Conservation (phyloP, 169 alveolate genomes). For the Pseudocohnilembus persalinus region DNA sequence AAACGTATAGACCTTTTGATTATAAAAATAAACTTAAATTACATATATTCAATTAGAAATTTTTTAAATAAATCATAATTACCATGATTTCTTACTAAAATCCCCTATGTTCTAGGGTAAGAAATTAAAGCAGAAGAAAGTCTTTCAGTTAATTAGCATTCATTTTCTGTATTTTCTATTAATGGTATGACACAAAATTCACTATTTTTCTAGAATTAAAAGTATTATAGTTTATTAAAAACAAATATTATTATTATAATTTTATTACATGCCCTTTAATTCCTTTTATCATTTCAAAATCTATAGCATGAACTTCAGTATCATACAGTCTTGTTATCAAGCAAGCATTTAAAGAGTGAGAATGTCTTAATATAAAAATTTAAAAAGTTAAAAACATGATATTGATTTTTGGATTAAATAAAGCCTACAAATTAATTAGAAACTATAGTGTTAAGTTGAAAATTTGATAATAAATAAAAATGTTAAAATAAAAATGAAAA, state of each 20-base stretch:
- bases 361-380: slow-evolving; percentile 3
- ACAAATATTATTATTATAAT: background rate
- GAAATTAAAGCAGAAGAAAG: slow-evolving; percentile 9
- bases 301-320: slow-evolving; percentile 4
- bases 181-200: slow-evolving; percentile 19
- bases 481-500: too few relatives aligned
- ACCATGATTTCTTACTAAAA: slow-evolving; percentile 27
- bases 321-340: slow-evolving; percentile 20
- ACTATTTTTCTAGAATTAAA: background rate
- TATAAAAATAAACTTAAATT: too few relatives aligned
- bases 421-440: too few relatives aligned
- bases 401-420: too few relatives aligned
- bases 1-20: too few relatives aligned
- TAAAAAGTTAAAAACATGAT: too few relatives aligned
- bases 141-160: slow-evolving; percentile 19
- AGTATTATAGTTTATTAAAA: background rate
- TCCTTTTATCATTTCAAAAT: slow-evolving; percentile 38
- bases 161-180: slow-evolving; percentile 32
- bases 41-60: too few relatives aligned
- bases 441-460: too few relatives aligned
- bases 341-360: slow-evolving; percentile 14
- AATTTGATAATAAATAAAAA: too few relatives aligned
- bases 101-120: slow-evolving; percentile 26
- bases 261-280: slow-evolving; percentile 13
- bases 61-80: too few relatives aligned